phyloP scores from a whole-genome alignment of 805 yeast genomes.

The Metschnikowia reukaufii region DNA sequence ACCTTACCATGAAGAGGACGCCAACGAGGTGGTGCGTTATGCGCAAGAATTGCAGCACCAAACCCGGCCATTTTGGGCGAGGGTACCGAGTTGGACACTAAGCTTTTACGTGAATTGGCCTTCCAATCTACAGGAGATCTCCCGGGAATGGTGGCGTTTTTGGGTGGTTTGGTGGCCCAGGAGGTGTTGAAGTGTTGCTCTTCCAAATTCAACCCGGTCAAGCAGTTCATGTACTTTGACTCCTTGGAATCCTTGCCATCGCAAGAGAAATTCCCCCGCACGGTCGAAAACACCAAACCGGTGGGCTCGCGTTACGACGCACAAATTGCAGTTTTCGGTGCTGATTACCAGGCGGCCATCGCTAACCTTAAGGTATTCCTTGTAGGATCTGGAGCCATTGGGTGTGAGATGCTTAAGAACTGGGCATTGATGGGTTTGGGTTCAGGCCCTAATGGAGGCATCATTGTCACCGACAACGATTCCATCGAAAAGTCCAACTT shows the following conservation, averaged over 20 bases:
- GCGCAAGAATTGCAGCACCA: constrained; percentile 60
- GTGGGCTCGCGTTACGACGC: constrained; percentile 82
- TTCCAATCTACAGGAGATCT: constrained; percentile 90
- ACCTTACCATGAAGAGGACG: constrained; percentile 74
- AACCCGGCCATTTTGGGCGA: constrained; percentile 55
- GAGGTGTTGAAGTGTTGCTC: constrained; percentile 94
- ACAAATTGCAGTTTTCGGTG: constrained; percentile 94
- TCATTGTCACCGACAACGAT: constrained; percentile 88
- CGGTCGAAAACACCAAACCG: constrained; percentile 72
- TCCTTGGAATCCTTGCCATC: constrained; percentile 88
- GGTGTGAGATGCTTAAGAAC: constrained; percentile 96
- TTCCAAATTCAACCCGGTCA: constrained; percentile 91
- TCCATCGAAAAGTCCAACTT: constrained; percentile 93
- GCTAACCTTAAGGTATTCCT: constrained; percentile 81
- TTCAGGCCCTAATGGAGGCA: constrained; percentile 84
- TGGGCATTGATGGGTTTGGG: constrained; percentile 98
- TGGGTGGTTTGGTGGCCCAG: constrained; percentile 95
- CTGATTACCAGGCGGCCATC: constrained; percentile 67
- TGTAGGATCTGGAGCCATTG: constrained; percentile 98
- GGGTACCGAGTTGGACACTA: constrained; percentile 56
- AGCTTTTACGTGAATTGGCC: constrained; percentile 68
- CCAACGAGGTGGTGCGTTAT: constrained; percentile 59
- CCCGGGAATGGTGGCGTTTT: constrained; percentile 84
- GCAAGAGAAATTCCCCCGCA: constrained; percentile 55
- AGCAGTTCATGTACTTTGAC: constrained; percentile 91